phyloP scores from a whole-genome alignment of 2,329 filamentous ascomycete genomes.

The Amylocarpus encephaloides region DNA sequence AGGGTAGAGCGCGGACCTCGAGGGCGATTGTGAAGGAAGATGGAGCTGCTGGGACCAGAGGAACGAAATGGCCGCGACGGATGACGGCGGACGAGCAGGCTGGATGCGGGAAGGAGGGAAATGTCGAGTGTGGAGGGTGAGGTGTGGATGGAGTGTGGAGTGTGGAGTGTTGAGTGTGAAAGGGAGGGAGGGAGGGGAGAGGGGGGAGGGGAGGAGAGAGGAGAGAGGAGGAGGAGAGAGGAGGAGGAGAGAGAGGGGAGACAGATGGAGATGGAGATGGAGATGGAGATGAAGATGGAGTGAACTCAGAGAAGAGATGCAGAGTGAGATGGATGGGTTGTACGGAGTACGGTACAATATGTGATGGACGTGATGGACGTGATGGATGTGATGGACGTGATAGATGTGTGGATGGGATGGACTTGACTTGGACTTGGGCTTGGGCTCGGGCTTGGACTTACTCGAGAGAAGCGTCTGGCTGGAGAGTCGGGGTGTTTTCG shows the following conservation, averaged over 20 bases:
- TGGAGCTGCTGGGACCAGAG: background rate
- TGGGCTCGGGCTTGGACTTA: no score
- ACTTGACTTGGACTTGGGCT: no score
- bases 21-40: background rate
- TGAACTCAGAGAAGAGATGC: background rate
- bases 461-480: no score
- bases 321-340: no score
- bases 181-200: background rate
- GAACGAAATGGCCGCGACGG: no score
- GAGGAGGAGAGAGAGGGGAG: no score
- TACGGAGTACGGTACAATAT: no score
- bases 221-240: background rate
- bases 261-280: background rate
- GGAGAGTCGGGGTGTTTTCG: no score
- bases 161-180: background rate
- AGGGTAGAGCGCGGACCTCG: background rate
- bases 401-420: no score
- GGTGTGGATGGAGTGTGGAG: background rate
- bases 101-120: background rate
- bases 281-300: background rate
- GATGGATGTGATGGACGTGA: no score
- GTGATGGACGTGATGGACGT: no score
- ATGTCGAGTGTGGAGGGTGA: background rate
- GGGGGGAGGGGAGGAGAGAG: background rate
- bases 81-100: no score